A percentile compares a stretch with the other conserved stretches of the same genome.
Evolutionary conservation across 805 yeast species (phyloP).

Genomic region (Candida ipomoeae): DNA sequence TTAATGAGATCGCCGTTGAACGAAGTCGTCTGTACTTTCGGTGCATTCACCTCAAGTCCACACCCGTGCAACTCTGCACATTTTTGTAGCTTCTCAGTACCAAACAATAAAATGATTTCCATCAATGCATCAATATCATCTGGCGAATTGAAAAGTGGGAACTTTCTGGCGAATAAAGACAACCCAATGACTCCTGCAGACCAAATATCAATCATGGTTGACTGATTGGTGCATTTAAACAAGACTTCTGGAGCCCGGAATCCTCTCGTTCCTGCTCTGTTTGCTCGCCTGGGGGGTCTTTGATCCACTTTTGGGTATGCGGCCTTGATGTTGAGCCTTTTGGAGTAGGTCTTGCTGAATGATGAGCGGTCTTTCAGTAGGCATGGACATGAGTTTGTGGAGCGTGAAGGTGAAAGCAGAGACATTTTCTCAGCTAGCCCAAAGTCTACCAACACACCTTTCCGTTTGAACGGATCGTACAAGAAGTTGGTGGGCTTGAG

Average conservation of each 20-base stretch:
- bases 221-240: constrained; percentile 79
- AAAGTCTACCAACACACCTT: constrained; percentile 86
- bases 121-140: constrained; percentile 91
- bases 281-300: constrained; percentile 87
- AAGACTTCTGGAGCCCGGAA: constrained; percentile 93
- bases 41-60: constrained; percentile 57
- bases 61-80: constrained; percentile 86
- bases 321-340: constrained; percentile 33
- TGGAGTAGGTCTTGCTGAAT: constrained; percentile 17
- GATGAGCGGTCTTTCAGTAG: constrained; percentile 31
- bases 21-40: constrained; percentile 15
- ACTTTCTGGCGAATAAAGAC: constrained; percentile 71
- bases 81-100: constrained; percentile 63
- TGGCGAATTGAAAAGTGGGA: constrained; percentile 90
- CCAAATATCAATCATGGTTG: constrained; percentile 84
- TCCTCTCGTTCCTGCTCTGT: constrained; percentile 95
- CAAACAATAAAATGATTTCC: constrained; percentile 80
- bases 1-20: constrained; percentile 32
- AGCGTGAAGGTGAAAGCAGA: constrained; percentile 8
- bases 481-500: constrained; percentile 60
- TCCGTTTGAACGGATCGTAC: constrained; percentile 58
- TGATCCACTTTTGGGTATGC: constrained; percentile 83
- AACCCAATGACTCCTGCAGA: constrained; percentile 85
- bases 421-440: constrained; percentile 73
- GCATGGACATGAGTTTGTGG: constrained; percentile 54